phyloP scores from a whole-genome alignment of 2,329 filamentous ascomycete genomes.

The Calonectria multiphialidica region DNA sequence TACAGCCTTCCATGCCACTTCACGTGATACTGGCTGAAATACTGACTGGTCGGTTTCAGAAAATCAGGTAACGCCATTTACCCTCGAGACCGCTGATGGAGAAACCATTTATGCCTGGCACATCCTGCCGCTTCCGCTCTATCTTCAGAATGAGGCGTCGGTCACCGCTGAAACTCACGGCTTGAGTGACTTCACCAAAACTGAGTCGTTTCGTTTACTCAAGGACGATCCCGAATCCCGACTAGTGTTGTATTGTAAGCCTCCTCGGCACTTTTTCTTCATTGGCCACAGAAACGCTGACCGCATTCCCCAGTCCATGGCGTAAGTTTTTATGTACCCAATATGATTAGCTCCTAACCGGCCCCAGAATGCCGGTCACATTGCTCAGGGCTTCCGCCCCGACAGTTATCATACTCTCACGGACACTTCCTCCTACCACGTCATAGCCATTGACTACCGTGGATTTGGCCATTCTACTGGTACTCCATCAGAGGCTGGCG shows the following conservation, averaged over 20 bases:
- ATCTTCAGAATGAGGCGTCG: slow-evolving; percentile 76
- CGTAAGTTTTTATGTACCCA: slow-evolving; percentile 56
- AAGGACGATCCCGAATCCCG: slow-evolving; percentile 72
- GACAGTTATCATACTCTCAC: slow-evolving; percentile 83
- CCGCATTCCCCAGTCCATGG: slow-evolving; percentile 67
- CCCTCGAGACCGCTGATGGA: slow-evolving; percentile 78
- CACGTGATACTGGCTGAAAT: background rate
- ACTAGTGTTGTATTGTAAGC: slow-evolving; percentile 73
- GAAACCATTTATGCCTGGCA: slow-evolving; percentile 92
- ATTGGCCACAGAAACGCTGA: slow-evolving; percentile 25
- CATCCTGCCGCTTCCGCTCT: slow-evolving; percentile 82
- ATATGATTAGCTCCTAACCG: slow-evolving; percentile 29
- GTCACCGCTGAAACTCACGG: slow-evolving; percentile 67
- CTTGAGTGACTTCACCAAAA: slow-evolving; percentile 65
- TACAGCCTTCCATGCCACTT: slow-evolving; percentile 13
- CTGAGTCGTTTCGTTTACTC: slow-evolving; percentile 71
- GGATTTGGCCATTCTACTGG: slow-evolving; percentile 88
- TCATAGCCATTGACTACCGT: slow-evolving; percentile 91
- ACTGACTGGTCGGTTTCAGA: slow-evolving; percentile 58
- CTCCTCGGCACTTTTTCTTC: background rate
- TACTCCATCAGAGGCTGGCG: slow-evolving; percentile 81
- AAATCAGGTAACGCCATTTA: slow-evolving; percentile 91
- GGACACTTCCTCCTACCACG: slow-evolving; percentile 79
- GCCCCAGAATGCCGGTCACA: slow-evolving; percentile 82
- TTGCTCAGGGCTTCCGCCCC: slow-evolving; percentile 83